phyloP scores from a whole-genome alignment of 257 asterid genomes.

The Primulina huaijiensis region DNA sequence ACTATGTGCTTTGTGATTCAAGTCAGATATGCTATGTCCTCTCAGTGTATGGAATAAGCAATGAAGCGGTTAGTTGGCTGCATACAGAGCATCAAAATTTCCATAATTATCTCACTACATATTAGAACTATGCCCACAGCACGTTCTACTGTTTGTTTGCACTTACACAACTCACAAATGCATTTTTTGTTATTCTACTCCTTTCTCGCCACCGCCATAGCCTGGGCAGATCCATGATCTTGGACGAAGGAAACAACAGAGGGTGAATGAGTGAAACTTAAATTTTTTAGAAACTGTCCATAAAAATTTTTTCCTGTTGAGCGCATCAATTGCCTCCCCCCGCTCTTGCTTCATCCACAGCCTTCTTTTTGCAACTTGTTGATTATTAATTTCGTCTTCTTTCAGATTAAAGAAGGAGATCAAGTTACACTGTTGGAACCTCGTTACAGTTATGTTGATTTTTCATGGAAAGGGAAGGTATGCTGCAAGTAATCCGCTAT shows the following conservation, averaged over 20 bases:
- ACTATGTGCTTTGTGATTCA: slow-evolving; percentile 76
- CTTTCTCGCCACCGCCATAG: too few relatives aligned
- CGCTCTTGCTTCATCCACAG: not conserved
- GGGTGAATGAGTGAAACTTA: too few relatives aligned
- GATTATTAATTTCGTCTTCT: slow-evolving; percentile 7
- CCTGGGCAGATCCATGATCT: too few relatives aligned
- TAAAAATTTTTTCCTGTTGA: not conserved
- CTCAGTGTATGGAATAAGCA: slow-evolving; percentile 64
- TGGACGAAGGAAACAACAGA: too few relatives aligned
- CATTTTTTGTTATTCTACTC: too few relatives aligned
- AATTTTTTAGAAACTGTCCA: not conserved
- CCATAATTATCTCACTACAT: slow-evolving; percentile 2
- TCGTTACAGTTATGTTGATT: slow-evolving; percentile 49
- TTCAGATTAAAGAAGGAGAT: slow-evolving; percentile 85
- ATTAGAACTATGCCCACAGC: not conserved
- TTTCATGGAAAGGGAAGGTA: slow-evolving; percentile 91
- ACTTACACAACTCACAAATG: too few relatives aligned
- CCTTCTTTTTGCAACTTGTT: not conserved
- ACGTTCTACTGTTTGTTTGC: too few relatives aligned
- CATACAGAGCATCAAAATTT: slow-evolving; percentile 7
- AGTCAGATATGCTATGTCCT: slow-evolving; percentile 63
- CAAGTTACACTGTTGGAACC: slow-evolving; percentile 74
- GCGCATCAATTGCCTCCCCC: not conserved
- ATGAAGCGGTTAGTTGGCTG: slow-evolving; percentile 59
- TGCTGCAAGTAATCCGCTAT: slow-evolving; percentile 10